Evolutionary conservation across 805 yeast genomes (phyloP).

Genomic region (Kodamaea hsintzibuensis): DNA sequence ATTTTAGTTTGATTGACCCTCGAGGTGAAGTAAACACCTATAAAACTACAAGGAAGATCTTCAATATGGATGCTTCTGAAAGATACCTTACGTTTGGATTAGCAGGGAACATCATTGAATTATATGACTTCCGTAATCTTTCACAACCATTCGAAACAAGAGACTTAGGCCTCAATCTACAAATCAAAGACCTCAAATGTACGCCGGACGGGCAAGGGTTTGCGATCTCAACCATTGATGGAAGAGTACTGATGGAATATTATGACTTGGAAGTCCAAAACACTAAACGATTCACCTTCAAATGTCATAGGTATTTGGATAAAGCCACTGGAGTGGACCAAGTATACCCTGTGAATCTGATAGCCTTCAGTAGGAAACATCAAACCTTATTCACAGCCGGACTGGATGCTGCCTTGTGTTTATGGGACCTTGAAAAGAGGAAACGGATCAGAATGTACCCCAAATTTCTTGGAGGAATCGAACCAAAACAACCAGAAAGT

Average conservation of each 20-base stretch:
- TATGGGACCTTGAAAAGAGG: slow-evolving; percentile 50
- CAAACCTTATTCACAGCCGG: slow-evolving; percentile 52
- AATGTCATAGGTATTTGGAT: slow-evolving; percentile 64
- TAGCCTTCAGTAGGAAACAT: slow-evolving; percentile 40
- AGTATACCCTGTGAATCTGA: slow-evolving; percentile 53
- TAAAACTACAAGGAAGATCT: slow-evolving; percentile 49
- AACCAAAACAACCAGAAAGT: slow-evolving; percentile 20
- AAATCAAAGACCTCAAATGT: slow-evolving; percentile 55
- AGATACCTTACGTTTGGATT: slow-evolving; percentile 52
- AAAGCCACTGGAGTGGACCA: slow-evolving; percentile 44
- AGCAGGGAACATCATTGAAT: slow-evolving; percentile 51
- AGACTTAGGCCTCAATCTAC: slow-evolving; percentile 67
- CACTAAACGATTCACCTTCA: slow-evolving; percentile 66
- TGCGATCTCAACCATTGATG: slow-evolving; percentile 76
- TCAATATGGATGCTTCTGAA: slow-evolving; percentile 58
- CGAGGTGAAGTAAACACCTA: neutral
- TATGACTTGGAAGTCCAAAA: slow-evolving; percentile 50
- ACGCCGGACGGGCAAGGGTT: slow-evolving; percentile 58
- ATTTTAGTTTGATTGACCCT: slow-evolving; percentile 49
- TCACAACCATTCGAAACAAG: slow-evolving; percentile 48
- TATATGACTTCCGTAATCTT: slow-evolving; percentile 56
- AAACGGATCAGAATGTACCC: slow-evolving; percentile 47
- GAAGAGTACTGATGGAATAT: slow-evolving; percentile 74
- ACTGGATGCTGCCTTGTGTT: slow-evolving; percentile 49
- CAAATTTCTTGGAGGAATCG: slow-evolving; percentile 18